A percentile compares a stretch with the other conserved stretches of the same genome.
phyloP scores from a whole-genome alignment of 805 yeast genomes.

The Candida jianshihensis region DNA sequence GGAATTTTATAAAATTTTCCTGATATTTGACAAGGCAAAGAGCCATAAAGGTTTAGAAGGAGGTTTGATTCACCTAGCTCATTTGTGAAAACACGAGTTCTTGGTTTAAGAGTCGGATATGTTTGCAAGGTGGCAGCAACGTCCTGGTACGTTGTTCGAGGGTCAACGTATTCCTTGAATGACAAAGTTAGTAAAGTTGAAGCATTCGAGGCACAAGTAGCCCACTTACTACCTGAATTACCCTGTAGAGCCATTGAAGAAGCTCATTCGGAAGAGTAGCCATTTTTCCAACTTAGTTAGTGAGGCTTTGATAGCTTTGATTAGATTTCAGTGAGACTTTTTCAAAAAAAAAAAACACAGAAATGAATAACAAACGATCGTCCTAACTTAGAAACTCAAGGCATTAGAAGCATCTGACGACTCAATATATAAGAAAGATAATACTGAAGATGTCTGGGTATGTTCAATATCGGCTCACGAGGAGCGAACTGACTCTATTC shows the following conservation, averaged over 20 bases:
- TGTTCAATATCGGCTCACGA: not conserved
- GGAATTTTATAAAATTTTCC: constrained; percentile 39
- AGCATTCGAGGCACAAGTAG: not conserved
- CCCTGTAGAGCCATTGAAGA: constrained; percentile 52
- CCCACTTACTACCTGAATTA: constrained; percentile 39
- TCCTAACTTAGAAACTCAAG: no score
- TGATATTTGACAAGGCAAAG: constrained; percentile 30
- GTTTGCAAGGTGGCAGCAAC: constrained; percentile 44
- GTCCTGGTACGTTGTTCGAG: constrained; percentile 59
- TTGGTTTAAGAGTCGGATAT: constrained; percentile 50
- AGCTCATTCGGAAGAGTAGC: constrained; percentile 22
- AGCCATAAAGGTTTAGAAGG: constrained; percentile 60
- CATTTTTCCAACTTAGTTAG: constrained; percentile 1
- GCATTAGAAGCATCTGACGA: no score
- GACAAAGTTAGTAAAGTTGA: not conserved
- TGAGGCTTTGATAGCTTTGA: no score
- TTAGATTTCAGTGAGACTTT: no score
- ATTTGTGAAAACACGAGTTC: constrained; percentile 58
- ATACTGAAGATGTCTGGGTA: constrained; percentile 1
- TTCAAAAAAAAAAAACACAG: not conserved
- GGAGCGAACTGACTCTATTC: not conserved
- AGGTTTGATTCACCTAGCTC: constrained; percentile 53
- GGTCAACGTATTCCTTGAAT: constrained; percentile 47
- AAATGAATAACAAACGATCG: no score
- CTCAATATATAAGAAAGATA: no score